Evolutionary conservation across 805 yeast species (phyloP).

Genomic region (Starmera quercuum): DNA sequence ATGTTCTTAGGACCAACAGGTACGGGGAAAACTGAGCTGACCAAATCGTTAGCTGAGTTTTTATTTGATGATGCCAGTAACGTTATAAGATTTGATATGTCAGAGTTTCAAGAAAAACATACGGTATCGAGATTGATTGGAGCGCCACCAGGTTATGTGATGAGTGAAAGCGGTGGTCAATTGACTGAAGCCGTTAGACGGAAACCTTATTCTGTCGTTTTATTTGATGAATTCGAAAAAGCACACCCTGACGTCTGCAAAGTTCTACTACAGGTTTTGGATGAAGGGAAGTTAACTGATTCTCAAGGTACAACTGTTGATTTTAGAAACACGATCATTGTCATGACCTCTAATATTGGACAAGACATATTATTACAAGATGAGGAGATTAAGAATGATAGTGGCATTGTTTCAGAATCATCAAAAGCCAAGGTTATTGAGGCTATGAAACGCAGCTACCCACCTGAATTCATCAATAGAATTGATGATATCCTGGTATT

Average conservation of each 20-base stretch:
- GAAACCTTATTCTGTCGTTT: slow-evolving; percentile 86
- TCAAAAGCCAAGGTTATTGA: slow-evolving; percentile 57
- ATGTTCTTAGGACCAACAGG: slow-evolving; percentile 98
- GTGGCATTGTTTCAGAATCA: slow-evolving; percentile 47
- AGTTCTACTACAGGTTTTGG: slow-evolving; percentile 82
- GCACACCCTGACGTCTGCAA: slow-evolving; percentile 96
- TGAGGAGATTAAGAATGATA: slow-evolving; percentile 37
- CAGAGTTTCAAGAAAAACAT: slow-evolving; percentile 95
- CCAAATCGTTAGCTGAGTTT: slow-evolving; percentile 88
- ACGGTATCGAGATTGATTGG: slow-evolving; percentile 88
- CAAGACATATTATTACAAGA: slow-evolving; percentile 80
- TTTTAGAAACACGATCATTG: slow-evolving; percentile 89
- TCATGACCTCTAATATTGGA: slow-evolving; percentile 95
- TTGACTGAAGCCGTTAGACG: slow-evolving; percentile 93
- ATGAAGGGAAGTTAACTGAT: slow-evolving; percentile 92
- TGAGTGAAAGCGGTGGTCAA: slow-evolving; percentile 91
- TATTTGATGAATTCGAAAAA: slow-evolving; percentile 95
- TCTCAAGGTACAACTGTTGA: slow-evolving; percentile 93
- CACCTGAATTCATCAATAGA: slow-evolving; percentile 94
- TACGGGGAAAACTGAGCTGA: slow-evolving; percentile 95
- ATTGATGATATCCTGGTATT: slow-evolving; percentile 91
- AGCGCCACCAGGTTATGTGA: slow-evolving; percentile 97
- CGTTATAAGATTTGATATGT: slow-evolving; percentile 92
- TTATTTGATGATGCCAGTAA: slow-evolving; percentile 83
- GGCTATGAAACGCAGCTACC: slow-evolving; percentile 62